A percentile compares a stretch with the other conserved stretches of the same genome.
Conservation (phyloP, 129 eudicot species). For the Pulicaria dysenterica region DNA sequence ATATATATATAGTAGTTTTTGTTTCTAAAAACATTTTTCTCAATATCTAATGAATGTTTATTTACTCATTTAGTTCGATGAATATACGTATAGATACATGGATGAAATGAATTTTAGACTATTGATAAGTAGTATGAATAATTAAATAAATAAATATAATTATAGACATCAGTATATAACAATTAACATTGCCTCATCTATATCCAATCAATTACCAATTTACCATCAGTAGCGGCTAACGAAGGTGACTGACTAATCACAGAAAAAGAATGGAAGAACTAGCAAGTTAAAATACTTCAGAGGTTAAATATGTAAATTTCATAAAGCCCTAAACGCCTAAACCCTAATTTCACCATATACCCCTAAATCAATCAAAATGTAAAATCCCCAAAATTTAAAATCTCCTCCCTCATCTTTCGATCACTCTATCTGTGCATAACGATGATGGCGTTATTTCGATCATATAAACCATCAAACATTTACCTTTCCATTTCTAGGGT, state of each 20-base stretch:
- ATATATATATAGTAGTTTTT: too few species aligned
- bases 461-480: slow-evolving; percentile 12
- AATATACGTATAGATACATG: too few species aligned
- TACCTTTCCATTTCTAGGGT: slow-evolving; percentile 34
- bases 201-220: too few species aligned
- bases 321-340: neutral
- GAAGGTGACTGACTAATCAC: neutral
- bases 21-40: too few species aligned
- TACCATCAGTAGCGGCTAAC: too few species aligned
- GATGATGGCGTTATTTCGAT: slow-evolving; percentile 38
- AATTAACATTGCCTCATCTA: too few species aligned
- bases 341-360: slow-evolving; percentile 6
- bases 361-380: slow-evolving; percentile 13
- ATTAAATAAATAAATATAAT: too few species aligned
- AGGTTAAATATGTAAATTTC: neutral
- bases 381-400: slow-evolving; percentile 19
- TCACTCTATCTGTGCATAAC: neutral
- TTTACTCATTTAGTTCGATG: too few species aligned
- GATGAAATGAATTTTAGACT: too few species aligned
- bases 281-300: neutral
- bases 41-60: too few species aligned
- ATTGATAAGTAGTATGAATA: too few species aligned
- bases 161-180: too few species aligned
- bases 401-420: neutral
- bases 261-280: neutral